These are phyloP conservation scores for Medicago truncatula DNA, from an alignment of 306 rosid species.

Conservation along the genomic window MtrunA17r5.0-ANR NC_053046.1:9714501-9715000, in stretches of 20 bases:
- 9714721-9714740: neutral
- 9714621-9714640: constrained; percentile 47
- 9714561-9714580: constrained; percentile 50
- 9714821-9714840: constrained; percentile 44
- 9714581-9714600: constrained; percentile 52
- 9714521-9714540: neutral
- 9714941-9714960: constrained; percentile 58
- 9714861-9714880: constrained; percentile 15
- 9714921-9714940: constrained; percentile 72
- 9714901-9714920: constrained; percentile 14
- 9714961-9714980: constrained; percentile 84
- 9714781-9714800: constrained; percentile 66
- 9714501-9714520: neutral
- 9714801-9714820: constrained; percentile 48
- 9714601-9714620: constrained; percentile 87
- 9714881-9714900: neutral
- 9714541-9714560: constrained; percentile 56
- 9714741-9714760: neutral
- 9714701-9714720: constrained; percentile 27
- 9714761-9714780: constrained; percentile 44
- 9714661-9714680: constrained; percentile 34
- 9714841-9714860: neutral
- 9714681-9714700: neutral
- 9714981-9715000: constrained; percentile 93
- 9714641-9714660: constrained; percentile 49